A percentile compares a stretch with the other conserved stretches of the same genome.
phyloP scores from a whole-genome alignment of 2,329 filamentous ascomycete species.

The Fusarium anguioides region DNA sequence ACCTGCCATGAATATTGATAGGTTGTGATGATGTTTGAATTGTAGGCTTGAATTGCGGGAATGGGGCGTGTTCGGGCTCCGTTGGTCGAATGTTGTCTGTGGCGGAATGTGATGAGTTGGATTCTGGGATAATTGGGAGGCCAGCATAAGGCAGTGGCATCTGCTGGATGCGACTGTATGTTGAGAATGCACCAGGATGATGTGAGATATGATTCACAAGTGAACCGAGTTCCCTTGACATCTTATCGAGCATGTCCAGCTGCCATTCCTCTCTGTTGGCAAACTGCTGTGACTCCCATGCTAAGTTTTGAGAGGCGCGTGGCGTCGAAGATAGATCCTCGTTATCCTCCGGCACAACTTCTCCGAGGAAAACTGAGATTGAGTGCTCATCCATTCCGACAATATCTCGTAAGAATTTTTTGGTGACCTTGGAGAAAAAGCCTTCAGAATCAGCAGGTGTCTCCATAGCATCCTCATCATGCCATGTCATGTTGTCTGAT shows the following conservation, averaged over 20 bases:
- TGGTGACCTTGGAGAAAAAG: slow-evolving; percentile 83
- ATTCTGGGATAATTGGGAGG: slow-evolving; percentile 72
- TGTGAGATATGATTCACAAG: slow-evolving; percentile 82
- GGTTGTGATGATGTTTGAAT: slow-evolving; percentile 53
- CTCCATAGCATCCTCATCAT: slow-evolving; percentile 62
- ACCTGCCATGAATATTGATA: slow-evolving; percentile 51
- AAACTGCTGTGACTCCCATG: slow-evolving; percentile 46
- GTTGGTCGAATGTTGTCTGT: slow-evolving; percentile 42
- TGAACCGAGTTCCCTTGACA: slow-evolving; percentile 87
- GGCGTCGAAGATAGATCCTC: slow-evolving; percentile 61
- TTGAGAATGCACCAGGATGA: slow-evolving; percentile 89
- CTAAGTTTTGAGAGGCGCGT: slow-evolving; percentile 53
- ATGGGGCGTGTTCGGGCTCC: slow-evolving; percentile 36
- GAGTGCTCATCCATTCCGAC: slow-evolving; percentile 90
- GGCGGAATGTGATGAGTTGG: slow-evolving; percentile 49
- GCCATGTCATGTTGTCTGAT: slow-evolving; percentile 60
- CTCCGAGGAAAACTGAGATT: slow-evolving; percentile 87
- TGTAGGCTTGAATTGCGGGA: slow-evolving; percentile 61
- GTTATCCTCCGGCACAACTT: slow-evolving; percentile 70
- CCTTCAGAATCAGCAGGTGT: slow-evolving; percentile 68
- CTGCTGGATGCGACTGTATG: slow-evolving; percentile 75
- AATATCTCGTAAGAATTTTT: slow-evolving; percentile 86
- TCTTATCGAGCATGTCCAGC: slow-evolving; percentile 80
- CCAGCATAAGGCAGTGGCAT: slow-evolving; percentile 81
- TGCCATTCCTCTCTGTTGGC: slow-evolving; percentile 70